A percentile compares a stretch with the other conserved stretches of the same genome.
Conservation (phyloP, 345 rosid genomes). For the Eucalyptus grandis region DNA sequence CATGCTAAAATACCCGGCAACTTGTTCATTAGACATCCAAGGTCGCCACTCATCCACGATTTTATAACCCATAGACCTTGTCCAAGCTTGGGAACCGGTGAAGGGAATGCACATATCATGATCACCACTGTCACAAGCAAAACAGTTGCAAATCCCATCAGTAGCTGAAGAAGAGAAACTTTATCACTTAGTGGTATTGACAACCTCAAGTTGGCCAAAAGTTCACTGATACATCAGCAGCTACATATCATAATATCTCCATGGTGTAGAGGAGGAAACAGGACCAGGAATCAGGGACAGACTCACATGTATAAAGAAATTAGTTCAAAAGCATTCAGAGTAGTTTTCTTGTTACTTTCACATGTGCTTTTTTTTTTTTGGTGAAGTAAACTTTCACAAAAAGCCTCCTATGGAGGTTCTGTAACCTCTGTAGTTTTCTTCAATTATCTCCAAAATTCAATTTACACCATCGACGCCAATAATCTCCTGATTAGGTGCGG, state of each 20-base stretch:
- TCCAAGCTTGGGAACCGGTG: constrained; percentile 52
- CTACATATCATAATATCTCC: not conserved
- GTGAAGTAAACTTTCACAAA: not conserved
- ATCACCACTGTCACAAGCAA: constrained; percentile 19
- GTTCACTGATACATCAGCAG: not conserved
- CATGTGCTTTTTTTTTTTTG: not conserved
- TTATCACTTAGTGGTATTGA: not conserved
- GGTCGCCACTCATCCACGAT: constrained; percentile 7
- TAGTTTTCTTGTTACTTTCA: not conserved
- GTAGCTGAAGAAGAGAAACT: not conserved
- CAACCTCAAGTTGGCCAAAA: not conserved
- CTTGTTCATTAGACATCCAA: constrained; percentile 22
- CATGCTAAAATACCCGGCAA: constrained; percentile 18
- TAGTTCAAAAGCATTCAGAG: not conserved
- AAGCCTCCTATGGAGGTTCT: not conserved
- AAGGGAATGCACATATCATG: constrained; percentile 52
- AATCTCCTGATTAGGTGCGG: not conserved
- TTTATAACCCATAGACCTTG: constrained; percentile 30
- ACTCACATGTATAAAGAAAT: not conserved
- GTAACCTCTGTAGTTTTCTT: not conserved
- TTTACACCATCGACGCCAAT: not conserved
- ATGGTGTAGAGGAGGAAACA: not conserved
- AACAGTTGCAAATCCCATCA: not conserved
- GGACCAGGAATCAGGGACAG: not conserved
- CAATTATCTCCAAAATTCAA: not conserved